Evolutionary conservation across 2,329 filamentous ascomycete genomes (phyloP).

Genomic region (Elsinoe fawcettii): DNA sequence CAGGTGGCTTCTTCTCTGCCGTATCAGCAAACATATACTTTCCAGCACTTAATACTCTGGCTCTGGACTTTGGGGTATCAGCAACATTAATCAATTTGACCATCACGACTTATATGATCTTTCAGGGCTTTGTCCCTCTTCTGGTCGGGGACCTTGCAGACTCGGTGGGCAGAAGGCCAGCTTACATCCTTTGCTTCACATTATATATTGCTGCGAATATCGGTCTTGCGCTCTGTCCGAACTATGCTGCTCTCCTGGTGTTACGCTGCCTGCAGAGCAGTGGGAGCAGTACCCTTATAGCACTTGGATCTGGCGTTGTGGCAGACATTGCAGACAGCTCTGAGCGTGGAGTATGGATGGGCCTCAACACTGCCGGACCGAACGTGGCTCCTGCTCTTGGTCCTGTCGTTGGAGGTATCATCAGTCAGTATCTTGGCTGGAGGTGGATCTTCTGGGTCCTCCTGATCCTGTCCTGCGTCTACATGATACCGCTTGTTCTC

Average conservation of each 20-base stretch:
- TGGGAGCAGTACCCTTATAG: slow-evolving; percentile 36
- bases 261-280: slow-evolving; percentile 36
- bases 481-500: slow-evolving; percentile 25
- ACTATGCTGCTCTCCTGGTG: slow-evolving; percentile 31
- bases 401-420: slow-evolving; percentile 28
- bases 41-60: slow-evolving; percentile 18
- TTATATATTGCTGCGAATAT: slow-evolving; percentile 38
- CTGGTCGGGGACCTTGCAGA: slow-evolving; percentile 47
- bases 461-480: slow-evolving; percentile 33
- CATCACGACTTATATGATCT: slow-evolving; percentile 20
- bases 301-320: slow-evolving; percentile 29
- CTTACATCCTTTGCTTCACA: slow-evolving; percentile 41
- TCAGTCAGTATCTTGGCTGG: slow-evolving; percentile 31
- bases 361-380: slow-evolving; percentile 25
- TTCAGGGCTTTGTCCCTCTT: slow-evolving; percentile 48
- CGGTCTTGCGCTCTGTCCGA: slow-evolving; percentile 34
- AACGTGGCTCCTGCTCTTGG: slow-evolving; percentile 21
- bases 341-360: slow-evolving; percentile 31
- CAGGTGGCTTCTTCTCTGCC: slow-evolving; percentile 48
- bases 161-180: slow-evolving; percentile 43
- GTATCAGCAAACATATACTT: slow-evolving; percentile 45
- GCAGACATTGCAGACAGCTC: slow-evolving; percentile 31
- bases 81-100: slow-evolving; percentile 19
- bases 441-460: slow-evolving; percentile 38
- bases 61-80: slow-evolving; percentile 18